Conservation (phyloP, 2,329 filamentous ascomycete genomes). For the Pseudogymnoascus sp. region DNA sequence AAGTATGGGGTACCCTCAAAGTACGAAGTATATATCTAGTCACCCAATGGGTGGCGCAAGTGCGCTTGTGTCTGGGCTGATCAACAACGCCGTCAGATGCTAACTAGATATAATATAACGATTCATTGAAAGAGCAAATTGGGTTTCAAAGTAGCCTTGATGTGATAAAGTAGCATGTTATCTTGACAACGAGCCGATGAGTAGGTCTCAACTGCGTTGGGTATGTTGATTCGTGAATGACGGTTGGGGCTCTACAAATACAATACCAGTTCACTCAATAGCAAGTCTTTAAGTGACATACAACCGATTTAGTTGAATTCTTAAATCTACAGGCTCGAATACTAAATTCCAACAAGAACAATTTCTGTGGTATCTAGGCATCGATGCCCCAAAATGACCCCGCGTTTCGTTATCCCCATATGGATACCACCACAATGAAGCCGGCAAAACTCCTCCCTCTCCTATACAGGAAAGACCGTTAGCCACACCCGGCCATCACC, state of each 20-base stretch:
- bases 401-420: not conserved
- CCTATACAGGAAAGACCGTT: not conserved
- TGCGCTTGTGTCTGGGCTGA: not conserved
- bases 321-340: conserved; percentile 5
- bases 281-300: not conserved
- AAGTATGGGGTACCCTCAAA: not conserved
- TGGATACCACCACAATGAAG: not conserved
- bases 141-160: not conserved
- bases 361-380: conserved; percentile 1
- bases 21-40: not conserved
- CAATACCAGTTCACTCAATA: not conserved
- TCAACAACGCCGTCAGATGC: not conserved
- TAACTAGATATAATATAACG: not conserved
- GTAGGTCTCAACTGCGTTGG: not conserved
- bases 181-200: not conserved
- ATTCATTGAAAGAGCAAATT: not conserved
- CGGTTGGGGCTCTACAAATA: not conserved
- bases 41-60: not conserved
- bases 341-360: not conserved
- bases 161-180: not conserved
- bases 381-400: not conserved
- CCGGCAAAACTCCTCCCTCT: conserved; percentile 1
- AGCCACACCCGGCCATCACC: not conserved
- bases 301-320: not conserved
- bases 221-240: not conserved